Evolutionary conservation across 192 early-diverging fungal species (phyloP).

Genomic region (Coemansia asiatica): DNA sequence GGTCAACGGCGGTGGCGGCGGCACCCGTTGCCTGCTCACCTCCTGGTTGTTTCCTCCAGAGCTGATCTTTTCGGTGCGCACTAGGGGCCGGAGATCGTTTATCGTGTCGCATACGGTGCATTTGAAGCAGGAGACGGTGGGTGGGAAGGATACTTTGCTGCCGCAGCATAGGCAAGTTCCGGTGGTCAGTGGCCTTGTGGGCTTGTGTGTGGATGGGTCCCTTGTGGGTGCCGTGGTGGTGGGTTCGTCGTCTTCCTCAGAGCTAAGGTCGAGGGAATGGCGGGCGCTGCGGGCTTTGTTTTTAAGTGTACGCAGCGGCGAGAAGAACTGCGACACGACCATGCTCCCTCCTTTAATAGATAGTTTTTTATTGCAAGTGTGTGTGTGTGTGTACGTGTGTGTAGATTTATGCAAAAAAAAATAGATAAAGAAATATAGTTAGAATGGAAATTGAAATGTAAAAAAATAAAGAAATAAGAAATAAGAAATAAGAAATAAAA

Average conservation of each 20-base stretch:
- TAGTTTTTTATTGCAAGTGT: not conserved
- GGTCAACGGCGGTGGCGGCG: slow-evolving; percentile 47
- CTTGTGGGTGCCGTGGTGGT: slow-evolving; percentile 1
- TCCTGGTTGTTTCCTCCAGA: slow-evolving; percentile 17
- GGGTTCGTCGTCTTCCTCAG: slow-evolving; percentile 4
- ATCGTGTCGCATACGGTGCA: slow-evolving; percentile 92
- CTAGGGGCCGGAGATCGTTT: slow-evolving; percentile 60
- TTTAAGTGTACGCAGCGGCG: slow-evolving; percentile 49
- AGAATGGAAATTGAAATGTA: slow-evolving; percentile 1
- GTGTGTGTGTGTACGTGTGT: not conserved
- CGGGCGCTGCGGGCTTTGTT: slow-evolving; percentile 25
- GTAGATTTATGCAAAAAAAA: not conserved
- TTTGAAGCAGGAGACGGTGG: slow-evolving; percentile 64
- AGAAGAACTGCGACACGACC: slow-evolving; percentile 52
- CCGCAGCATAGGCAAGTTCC: slow-evolving; percentile 44
- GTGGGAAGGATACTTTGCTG: slow-evolving; percentile 34
- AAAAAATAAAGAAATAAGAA: not conserved
- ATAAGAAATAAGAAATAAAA: slow-evolving; percentile 7
- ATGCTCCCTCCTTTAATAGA: slow-evolving; percentile 4
- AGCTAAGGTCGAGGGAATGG: not conserved
- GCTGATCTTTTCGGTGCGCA: slow-evolving; percentile 20
- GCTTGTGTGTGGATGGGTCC: not conserved
- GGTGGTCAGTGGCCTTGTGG: slow-evolving; percentile 12
- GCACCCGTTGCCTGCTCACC: slow-evolving; percentile 10
- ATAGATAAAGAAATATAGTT: not conserved